phyloP scores from a whole-genome alignment of 306 rosid species.

The Malus sylvestris region DNA sequence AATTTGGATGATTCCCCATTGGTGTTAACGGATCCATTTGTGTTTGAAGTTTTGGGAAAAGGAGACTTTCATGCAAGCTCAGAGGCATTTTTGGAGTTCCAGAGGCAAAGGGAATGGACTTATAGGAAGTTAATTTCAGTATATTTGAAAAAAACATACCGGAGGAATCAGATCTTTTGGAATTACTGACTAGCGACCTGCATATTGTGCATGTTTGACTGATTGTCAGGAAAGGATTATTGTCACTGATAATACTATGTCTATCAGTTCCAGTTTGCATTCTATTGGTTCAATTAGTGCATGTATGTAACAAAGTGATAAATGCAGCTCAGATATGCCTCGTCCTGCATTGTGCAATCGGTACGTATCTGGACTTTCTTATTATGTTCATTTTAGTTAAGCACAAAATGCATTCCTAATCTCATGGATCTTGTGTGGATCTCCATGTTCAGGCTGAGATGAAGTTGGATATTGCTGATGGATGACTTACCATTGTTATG shows the following conservation, averaged over 20 bases:
- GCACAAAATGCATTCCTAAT: background rate
- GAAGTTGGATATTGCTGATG: background rate
- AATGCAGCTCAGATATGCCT: background rate
- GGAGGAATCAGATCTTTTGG: constrained; percentile 79
- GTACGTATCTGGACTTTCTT: background rate
- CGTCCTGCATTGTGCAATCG: background rate
- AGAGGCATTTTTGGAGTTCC: constrained; percentile 68
- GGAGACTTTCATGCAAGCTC: constrained; percentile 78
- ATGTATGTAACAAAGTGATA: background rate
- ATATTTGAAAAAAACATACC: constrained; percentile 54
- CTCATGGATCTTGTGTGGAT: background rate
- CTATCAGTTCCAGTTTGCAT: background rate
- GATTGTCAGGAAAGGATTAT: background rate
- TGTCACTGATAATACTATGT: background rate
- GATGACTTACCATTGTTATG: background rate
- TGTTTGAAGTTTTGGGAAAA: constrained; percentile 86
- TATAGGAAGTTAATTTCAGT: constrained; percentile 43
- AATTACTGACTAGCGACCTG: constrained; percentile 43
- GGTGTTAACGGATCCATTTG: constrained; percentile 56
- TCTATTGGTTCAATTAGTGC: background rate
- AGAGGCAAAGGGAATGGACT: constrained; percentile 47
- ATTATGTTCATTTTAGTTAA: background rate
- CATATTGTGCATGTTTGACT: background rate
- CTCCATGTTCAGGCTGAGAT: background rate
- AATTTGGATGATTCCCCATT: constrained; percentile 42